Conservation (phyloP, 1,284 basidiomycete species). For the Quambalaria eucalypti region DNA sequence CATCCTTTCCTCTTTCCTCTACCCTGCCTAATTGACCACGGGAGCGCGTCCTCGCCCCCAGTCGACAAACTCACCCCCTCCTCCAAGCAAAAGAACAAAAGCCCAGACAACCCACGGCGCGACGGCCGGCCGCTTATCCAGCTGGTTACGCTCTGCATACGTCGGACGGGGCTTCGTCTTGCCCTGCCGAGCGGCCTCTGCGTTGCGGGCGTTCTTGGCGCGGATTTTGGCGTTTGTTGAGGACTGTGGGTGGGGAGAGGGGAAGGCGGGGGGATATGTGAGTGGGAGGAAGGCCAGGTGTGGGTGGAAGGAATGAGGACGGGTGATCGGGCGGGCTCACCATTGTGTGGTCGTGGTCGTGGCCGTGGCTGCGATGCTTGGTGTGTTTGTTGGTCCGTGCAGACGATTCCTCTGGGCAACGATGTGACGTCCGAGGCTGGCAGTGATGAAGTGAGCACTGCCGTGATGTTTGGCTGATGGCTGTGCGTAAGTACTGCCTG, state of each 20-base stretch:
- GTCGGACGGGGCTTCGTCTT: background rate
- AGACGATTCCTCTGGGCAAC: too few species aligned
- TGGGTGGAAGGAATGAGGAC: too few species aligned
- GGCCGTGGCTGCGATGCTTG: too few species aligned
- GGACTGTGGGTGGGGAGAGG: background rate
- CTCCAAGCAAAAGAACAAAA: background rate
- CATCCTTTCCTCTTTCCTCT: background rate
- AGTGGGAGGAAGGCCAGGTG: too few species aligned
- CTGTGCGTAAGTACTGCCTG: too few species aligned
- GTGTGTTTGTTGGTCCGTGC: too few species aligned
- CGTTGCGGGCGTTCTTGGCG: conserved; percentile 1
- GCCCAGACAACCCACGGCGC: background rate
- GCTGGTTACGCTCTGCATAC: background rate
- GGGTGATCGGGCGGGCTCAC: too few species aligned
- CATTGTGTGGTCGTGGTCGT: too few species aligned
- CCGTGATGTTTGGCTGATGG: too few species aligned
- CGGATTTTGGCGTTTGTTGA: background rate
- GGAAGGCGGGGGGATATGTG: background rate
- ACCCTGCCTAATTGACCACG: too few species aligned
- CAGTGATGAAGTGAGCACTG: too few species aligned
- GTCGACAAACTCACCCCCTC: background rate
- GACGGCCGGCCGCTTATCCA: background rate
- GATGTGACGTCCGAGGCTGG: too few species aligned
- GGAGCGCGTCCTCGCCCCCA: background rate
- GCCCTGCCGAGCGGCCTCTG: background rate